phyloP scores from a whole-genome alignment of 208 protist species.

The Phytomonas sp. region DNA sequence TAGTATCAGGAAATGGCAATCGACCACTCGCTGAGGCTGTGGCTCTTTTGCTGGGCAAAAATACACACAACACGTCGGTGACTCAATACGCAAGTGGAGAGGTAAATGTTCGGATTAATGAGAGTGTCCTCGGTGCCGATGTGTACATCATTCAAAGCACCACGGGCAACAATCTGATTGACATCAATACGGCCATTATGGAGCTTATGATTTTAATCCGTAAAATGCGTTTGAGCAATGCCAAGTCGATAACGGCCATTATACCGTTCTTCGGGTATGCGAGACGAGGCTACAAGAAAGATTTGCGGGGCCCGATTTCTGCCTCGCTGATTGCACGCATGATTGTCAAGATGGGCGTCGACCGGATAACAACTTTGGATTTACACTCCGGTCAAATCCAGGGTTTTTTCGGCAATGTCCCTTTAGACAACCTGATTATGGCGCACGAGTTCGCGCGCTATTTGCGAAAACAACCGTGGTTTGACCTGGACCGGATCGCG shows the following conservation, averaged over 20 bases:
- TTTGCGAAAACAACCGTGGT: constrained; percentile 61
- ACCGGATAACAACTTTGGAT: constrained; percentile 91
- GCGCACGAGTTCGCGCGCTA: constrained; percentile 75
- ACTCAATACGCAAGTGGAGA: constrained; percentile 85
- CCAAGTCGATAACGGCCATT: constrained; percentile 86
- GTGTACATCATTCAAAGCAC: constrained; percentile 96
- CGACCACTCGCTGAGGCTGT: constrained; percentile 82
- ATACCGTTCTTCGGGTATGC: constrained; percentile 94
- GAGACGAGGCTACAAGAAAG: constrained; percentile 92
- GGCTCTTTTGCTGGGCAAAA: constrained; percentile 64
- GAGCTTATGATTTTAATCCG: constrained; percentile 92
- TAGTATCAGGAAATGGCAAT: constrained; percentile 90
- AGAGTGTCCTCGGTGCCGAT: constrained; percentile 92
- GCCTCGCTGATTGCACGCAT: constrained; percentile 89
- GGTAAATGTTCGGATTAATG: constrained; percentile 88
- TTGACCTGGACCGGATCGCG: constrained; percentile 62
- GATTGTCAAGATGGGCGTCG: constrained; percentile 83
- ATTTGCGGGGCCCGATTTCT: constrained; percentile 90
- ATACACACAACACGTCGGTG: constrained; percentile 71
- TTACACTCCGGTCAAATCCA: constrained; percentile 94
- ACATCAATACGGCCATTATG: constrained; percentile 95
- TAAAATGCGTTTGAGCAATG: constrained; percentile 85
- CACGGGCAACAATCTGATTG: constrained; percentile 80
- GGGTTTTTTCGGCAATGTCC: constrained; percentile 93
- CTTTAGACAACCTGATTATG: constrained; percentile 90